Percentiles rank a stretch among this genome's conserved stretches.
These are phyloP conservation scores for Moringa oleifera DNA, from an alignment of 345 rosid genomes.

Conservation along the genomic window DNA sequence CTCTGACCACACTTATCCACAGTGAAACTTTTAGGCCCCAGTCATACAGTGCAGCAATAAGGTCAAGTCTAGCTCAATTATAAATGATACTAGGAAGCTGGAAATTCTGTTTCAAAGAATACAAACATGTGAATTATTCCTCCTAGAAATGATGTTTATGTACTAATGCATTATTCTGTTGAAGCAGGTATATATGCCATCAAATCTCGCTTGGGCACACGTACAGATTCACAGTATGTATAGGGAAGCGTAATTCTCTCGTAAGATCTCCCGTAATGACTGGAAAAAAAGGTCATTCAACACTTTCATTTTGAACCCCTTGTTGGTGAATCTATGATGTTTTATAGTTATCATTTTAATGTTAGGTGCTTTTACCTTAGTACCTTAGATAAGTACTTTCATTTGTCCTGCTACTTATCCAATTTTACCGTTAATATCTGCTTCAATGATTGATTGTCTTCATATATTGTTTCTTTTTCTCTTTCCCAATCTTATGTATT, in stretches of 20 bases:
- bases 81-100: not conserved
- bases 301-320: not conserved
- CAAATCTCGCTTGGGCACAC: conserved; percentile 31
- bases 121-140: not conserved
- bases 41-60: not conserved
- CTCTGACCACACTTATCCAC: not conserved
- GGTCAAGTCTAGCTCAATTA: not conserved
- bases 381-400: not conserved
- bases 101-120: not conserved
- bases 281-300: conserved; percentile 45
- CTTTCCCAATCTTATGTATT: not conserved
- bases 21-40: not conserved
- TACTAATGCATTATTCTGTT: conserved; percentile 13
- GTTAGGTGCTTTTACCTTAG: not conserved
- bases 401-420: not conserved
- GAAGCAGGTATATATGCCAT: conserved; percentile 49
- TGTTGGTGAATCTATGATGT: too few relatives aligned
- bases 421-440: not conserved
- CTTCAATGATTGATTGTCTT: not conserved
- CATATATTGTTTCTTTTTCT: not conserved
- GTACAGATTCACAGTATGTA: conserved; percentile 36
- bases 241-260: conserved; percentile 29
- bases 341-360: too few relatives aligned
- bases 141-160: conserved; percentile 1
- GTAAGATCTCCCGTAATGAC: conserved; percentile 36